These are phyloP conservation scores for Iris pallida DNA, from an alignment of 116 monocot species.

Conservation along the genomic window DNA sequence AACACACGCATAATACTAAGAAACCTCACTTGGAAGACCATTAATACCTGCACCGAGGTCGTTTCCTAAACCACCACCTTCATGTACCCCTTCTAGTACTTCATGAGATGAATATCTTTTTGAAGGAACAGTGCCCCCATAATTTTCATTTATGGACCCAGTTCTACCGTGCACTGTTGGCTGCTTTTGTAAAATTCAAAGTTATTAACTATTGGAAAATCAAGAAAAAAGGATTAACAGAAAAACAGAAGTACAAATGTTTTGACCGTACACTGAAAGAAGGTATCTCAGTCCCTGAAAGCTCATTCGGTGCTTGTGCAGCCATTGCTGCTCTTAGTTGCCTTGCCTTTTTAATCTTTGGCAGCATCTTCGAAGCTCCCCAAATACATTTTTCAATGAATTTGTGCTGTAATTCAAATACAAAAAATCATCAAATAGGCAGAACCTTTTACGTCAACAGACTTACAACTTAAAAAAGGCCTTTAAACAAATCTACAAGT, in stretches of 20 bases:
- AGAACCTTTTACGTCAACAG: neutral
- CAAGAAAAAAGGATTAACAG: conserved; percentile 3
- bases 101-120: conserved; percentile 26
- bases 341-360: conserved; percentile 84
- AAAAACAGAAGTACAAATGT: conserved; percentile 1
- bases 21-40: neutral
- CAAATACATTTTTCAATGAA: conserved; percentile 83
- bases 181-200: conserved; percentile 24
- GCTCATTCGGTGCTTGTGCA: conserved; percentile 43
- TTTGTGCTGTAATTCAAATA: conserved; percentile 69
- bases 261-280: conserved; percentile 26
- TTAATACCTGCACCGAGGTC: conserved; percentile 21
- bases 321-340: conserved; percentile 67
- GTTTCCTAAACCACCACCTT: conserved; percentile 24
- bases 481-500: neutral
- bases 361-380: conserved; percentile 87
- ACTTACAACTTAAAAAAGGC: neutral
- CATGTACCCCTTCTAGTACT: conserved; percentile 19
- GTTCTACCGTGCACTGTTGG: conserved; percentile 24
- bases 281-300: conserved; percentile 12
- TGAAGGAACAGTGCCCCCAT: conserved; percentile 74
- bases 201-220: conserved; percentile 3
- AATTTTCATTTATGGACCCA: conserved; percentile 35
- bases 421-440: neutral
- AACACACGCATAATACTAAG: no score